A percentile compares a stretch with the other conserved stretches of the same genome.
Evolutionary conservation across 192 early-diverging fungal species (phyloP).

Genomic region (Coemansia sp.): DNA sequence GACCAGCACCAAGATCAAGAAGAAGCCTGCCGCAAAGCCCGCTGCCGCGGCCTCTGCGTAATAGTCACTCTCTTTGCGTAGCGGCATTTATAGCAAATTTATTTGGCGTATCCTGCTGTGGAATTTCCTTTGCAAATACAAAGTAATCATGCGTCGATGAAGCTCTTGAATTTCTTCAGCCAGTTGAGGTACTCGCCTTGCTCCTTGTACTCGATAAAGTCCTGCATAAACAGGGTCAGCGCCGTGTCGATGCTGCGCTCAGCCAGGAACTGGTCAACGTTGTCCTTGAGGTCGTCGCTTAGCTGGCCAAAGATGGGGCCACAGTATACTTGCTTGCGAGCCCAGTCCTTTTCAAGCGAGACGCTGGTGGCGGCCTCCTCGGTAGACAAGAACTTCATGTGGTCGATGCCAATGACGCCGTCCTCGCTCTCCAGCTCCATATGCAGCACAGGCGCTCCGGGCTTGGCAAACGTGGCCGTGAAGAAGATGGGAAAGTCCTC

Average conservation of each 20-base stretch:
- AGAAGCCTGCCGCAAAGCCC: conserved; percentile 44
- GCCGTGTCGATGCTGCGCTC: conserved; percentile 87
- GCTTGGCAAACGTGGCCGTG: conserved; percentile 82
- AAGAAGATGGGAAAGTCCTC: conserved; percentile 75
- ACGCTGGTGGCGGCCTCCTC: conserved; percentile 60
- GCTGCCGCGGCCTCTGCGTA: conserved; percentile 1
- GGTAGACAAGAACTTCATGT: conserved; percentile 68
- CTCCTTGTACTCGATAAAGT: conserved; percentile 93
- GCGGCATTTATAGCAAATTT: not conserved
- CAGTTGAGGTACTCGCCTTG: conserved; percentile 89
- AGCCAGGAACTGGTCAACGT: conserved; percentile 74
- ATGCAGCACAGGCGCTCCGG: conserved; percentile 70
- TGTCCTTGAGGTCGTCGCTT: conserved; percentile 74
- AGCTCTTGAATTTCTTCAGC: conserved; percentile 77
- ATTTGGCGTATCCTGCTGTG: not conserved
- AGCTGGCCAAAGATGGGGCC: conserved; percentile 91
- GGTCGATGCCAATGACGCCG: conserved; percentile 82
- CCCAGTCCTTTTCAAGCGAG: conserved; percentile 85
- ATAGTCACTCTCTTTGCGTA: not conserved
- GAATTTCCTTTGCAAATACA: not conserved
- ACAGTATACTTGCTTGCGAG: conserved; percentile 78
- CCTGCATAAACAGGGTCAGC: conserved; percentile 80
- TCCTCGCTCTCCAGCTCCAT: conserved; percentile 81
- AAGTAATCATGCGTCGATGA: conserved; percentile 59
- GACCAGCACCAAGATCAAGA: conserved; percentile 53